A percentile compares a stretch with the other conserved stretches of the same genome.
Conservation (phyloP, 805 yeast genomes). For the Wickerhamiella nectarea region DNA sequence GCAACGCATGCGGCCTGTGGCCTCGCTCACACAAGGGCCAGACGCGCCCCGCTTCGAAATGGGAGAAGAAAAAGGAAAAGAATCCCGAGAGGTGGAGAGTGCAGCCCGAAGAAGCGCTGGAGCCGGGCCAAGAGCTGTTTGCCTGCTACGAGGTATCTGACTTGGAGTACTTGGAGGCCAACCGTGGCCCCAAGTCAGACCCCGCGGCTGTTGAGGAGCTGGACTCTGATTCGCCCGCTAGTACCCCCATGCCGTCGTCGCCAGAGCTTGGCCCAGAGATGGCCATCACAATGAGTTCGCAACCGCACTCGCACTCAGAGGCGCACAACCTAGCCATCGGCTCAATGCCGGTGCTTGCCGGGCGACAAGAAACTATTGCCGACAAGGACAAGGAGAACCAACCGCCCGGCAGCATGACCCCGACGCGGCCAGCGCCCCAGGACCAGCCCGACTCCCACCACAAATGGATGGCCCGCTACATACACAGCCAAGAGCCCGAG, state of each 20-base stretch:
- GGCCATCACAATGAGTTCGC: no score
- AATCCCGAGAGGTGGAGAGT: constrained; percentile 1
- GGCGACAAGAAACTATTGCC: not conserved
- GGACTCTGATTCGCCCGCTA: not conserved
- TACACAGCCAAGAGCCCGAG: constrained; percentile 8
- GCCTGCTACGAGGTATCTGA: not conserved
- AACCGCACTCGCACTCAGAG: no score
- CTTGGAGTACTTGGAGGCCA: not conserved
- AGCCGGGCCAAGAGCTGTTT: not conserved
- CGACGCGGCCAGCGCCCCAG: not conserved
- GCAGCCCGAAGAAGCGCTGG: not conserved
- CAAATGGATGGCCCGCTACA: constrained; percentile 11
- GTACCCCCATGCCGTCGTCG: not conserved
- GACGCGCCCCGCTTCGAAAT: constrained; percentile 25
- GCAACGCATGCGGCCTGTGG: constrained; percentile 27
- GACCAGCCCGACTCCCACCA: constrained; percentile 8
- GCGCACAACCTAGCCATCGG: not conserved
- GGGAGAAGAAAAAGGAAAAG: constrained; percentile 17
- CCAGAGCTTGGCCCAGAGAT: not conserved
- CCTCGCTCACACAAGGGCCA: constrained; percentile 18
- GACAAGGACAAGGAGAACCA: constrained; percentile 10
- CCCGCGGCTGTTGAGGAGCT: not conserved
- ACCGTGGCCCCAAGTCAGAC: not conserved
- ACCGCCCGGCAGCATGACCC: constrained; percentile 2
- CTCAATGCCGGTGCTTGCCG: not conserved